Evolutionary conservation across 345 rosid species (phyloP).

Genomic region (Tarenaya hassleriana): DNA sequence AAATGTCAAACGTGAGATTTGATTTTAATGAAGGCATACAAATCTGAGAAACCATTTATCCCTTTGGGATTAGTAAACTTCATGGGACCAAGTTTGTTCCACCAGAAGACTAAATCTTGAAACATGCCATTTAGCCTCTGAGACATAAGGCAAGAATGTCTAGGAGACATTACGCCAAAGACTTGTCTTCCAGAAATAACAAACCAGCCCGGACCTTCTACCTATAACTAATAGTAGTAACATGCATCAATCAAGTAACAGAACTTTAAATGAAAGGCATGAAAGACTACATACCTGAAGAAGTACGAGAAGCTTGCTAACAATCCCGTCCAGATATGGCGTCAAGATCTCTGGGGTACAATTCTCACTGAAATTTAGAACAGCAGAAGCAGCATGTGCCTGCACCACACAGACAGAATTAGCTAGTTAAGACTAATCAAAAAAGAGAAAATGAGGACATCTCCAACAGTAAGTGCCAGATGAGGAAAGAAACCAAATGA

Average conservation of each 20-base stretch:
- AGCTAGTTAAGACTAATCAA: constrained; percentile 5
- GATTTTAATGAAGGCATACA: constrained; percentile 1
- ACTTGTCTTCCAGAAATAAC: too few species aligned
- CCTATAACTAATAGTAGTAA: too few species aligned
- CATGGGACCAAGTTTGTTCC: background rate
- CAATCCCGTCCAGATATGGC: constrained; percentile 60
- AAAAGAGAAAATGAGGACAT: background rate
- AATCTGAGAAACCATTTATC: background rate
- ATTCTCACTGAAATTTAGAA: constrained; percentile 66
- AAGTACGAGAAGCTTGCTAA: constrained; percentile 67
- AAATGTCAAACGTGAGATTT: background rate
- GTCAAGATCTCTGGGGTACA: constrained; percentile 63
- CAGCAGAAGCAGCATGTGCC: constrained; percentile 83
- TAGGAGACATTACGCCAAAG: constrained; percentile 1
- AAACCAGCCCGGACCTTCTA: too few species aligned
- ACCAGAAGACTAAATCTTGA: background rate
- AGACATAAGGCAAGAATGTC: background rate
- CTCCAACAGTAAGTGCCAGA: background rate
- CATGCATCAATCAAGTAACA: background rate
- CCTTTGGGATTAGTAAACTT: background rate
- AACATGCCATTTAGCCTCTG: background rate
- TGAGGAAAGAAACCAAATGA: constrained; percentile 5
- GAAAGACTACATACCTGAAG: constrained; percentile 41
- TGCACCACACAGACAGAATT: constrained; percentile 16
- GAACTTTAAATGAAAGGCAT: too few species aligned